Conservation (phyloP, 176 grass and related monocot species). For the Tillandsia leiboldiana region DNA sequence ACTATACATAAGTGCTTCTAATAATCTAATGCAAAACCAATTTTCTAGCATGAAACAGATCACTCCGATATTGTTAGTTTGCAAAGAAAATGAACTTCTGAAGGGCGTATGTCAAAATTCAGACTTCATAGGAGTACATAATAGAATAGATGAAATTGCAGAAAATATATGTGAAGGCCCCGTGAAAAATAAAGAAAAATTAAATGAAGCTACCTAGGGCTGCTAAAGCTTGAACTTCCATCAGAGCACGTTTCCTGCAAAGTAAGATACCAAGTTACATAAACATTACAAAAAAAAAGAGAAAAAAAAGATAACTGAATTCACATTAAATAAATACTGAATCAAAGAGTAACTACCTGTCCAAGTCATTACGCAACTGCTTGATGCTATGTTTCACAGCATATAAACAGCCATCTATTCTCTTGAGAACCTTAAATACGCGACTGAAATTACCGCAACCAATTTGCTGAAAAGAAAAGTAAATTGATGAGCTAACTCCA, state of each 20-base stretch:
- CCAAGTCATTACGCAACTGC: constrained; percentile 62
- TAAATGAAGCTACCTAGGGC: constrained; percentile 45
- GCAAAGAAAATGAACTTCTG: background rate
- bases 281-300: background rate
- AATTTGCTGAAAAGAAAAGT: constrained; percentile 67
- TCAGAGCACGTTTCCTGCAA: constrained; percentile 66
- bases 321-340: background rate
- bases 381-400: constrained; percentile 84
- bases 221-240: constrained; percentile 97
- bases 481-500: constrained; percentile 11
- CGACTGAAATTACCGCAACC: constrained; percentile 81
- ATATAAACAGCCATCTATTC: constrained; percentile 95
- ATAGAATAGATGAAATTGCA: no score
- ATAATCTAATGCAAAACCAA: no score
- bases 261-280: constrained; percentile 33
- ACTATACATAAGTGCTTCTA: no score
- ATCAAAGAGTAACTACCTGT: constrained; percentile 44
- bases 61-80: background rate
- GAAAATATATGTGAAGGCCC: no score
- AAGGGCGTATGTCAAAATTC: no score
- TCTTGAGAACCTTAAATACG: constrained; percentile 90
- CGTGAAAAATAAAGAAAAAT: constrained; percentile 18
- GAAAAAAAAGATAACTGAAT: background rate
- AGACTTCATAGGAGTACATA: no score
- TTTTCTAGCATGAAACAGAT: no score